A percentile compares a stretch with the other conserved stretches of the same genome.
These are phyloP conservation scores for Candida ficus DNA, from an alignment of 805 yeast genomes.

Conservation along the genomic window DNA sequence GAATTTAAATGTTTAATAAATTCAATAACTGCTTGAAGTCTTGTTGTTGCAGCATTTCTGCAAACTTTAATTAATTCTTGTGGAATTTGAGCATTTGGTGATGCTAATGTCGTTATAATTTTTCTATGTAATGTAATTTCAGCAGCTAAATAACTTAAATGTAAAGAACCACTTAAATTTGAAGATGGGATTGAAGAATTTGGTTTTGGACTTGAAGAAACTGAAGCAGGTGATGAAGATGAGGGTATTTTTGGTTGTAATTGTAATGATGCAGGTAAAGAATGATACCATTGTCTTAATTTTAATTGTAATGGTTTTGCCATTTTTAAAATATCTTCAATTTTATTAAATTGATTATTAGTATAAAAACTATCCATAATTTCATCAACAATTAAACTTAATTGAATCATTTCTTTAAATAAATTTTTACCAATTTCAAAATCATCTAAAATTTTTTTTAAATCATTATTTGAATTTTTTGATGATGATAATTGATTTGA, in stretches of 20 bases:
- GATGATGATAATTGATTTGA: conserved; percentile 1
- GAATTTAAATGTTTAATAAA: conserved; percentile 59
- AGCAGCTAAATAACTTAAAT: conserved; percentile 82
- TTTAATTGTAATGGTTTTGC: conserved; percentile 81
- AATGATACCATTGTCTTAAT: conserved; percentile 72
- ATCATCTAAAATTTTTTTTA: conserved; percentile 36
- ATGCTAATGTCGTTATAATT: conserved; percentile 42
- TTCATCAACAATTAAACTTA: conserved; percentile 65
- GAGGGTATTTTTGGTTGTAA: conserved; percentile 19
- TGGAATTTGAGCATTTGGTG: conserved; percentile 40
- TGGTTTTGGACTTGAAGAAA: neutral
- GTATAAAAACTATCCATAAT: conserved; percentile 62
- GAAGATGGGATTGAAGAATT: conserved; percentile 31
- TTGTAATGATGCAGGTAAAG: conserved; percentile 58
- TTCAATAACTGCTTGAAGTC: conserved; percentile 77
- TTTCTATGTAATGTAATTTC: conserved; percentile 83
- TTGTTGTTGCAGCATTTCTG: conserved; percentile 77
- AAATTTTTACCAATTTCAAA: conserved; percentile 64
- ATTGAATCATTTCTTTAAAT: conserved; percentile 61
- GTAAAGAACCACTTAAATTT: conserved; percentile 73
- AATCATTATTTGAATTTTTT: conserved; percentile 15
- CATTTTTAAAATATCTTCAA: conserved; percentile 61
- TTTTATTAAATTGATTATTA: conserved; percentile 41
- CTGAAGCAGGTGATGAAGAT: neutral
- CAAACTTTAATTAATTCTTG: conserved; percentile 60